A percentile compares a stretch with the other conserved stretches of the same genome.
These are phyloP conservation scores for Stephania cephalantha DNA, from an alignment of 164 flowering plant species.

Conservation along the genomic window DNA sequence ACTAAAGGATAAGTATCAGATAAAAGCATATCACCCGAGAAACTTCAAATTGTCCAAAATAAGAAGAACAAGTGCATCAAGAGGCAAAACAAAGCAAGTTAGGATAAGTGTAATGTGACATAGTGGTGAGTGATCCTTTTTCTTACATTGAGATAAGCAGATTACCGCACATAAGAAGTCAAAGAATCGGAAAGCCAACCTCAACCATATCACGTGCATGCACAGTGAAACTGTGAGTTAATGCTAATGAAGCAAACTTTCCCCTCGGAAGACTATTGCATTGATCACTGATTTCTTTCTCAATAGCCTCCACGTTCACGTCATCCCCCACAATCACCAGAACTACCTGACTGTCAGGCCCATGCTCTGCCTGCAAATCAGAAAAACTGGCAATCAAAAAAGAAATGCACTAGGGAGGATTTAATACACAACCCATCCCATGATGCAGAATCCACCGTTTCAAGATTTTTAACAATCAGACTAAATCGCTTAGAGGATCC, in stretches of 20 bases:
- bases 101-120: too few relatives aligned
- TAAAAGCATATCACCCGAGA: background rate
- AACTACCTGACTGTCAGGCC: constrained; percentile 98
- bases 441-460: background rate
- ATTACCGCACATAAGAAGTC: background rate
- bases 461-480: background rate
- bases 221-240: constrained; percentile 77
- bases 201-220: constrained; percentile 84
- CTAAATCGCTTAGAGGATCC: background rate
- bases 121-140: background rate
- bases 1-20: background rate
- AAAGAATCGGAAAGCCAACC: constrained; percentile 36
- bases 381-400: constrained; percentile 8
- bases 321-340: constrained; percentile 86
- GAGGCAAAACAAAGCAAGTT: background rate
- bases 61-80: background rate
- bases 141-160: background rate
- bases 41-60: background rate
- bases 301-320: constrained; percentile 60
- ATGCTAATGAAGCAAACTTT: constrained; percentile 75
- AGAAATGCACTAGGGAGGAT: background rate
- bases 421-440: too few relatives aligned
- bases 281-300: constrained; percentile 69
- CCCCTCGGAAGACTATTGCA: constrained; percentile 82
- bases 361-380: constrained; percentile 88